phyloP scores from a whole-genome alignment of 2,329 filamentous ascomycete species.

The Dactylonectria estremocensis region DNA sequence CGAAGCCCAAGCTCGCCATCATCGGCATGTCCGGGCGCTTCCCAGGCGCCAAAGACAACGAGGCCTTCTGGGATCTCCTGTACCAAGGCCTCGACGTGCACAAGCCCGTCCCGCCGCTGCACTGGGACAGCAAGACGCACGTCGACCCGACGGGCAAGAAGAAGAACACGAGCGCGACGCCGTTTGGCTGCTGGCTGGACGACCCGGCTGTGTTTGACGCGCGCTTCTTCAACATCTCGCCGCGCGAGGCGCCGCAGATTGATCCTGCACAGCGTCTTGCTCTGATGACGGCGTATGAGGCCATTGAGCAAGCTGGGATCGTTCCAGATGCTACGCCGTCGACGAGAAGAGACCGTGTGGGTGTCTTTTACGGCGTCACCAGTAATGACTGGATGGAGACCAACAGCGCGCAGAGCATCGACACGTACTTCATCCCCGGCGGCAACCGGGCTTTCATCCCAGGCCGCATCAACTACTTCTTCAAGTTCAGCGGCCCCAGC shows the following conservation, averaged over 20 bases:
- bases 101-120: constrained; percentile 60
- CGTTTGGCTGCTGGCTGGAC: constrained; percentile 67
- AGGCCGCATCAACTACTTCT: constrained; percentile 82
- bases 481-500: constrained; percentile 82
- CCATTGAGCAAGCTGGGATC: constrained; percentile 77
- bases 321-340: constrained; percentile 75
- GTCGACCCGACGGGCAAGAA: constrained; percentile 71
- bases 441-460: constrained; percentile 64
- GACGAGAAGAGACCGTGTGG: constrained; percentile 71
- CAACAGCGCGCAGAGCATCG: constrained; percentile 78
- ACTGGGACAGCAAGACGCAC: constrained; percentile 41
- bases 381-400: constrained; percentile 87
- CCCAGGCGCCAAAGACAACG: constrained; percentile 71
- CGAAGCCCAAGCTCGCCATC: constrained; percentile 62
- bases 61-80: constrained; percentile 76
- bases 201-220: constrained; percentile 78
- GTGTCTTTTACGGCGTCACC: constrained; percentile 83
- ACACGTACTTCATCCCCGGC: constrained; percentile 67
- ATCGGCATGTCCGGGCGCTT: constrained; percentile 78
- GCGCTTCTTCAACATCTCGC: constrained; percentile 81
- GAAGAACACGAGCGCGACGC: constrained; percentile 69
- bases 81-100: constrained; percentile 77
- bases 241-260: constrained; percentile 57
- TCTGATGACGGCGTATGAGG: constrained; percentile 77
- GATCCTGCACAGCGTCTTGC: constrained; percentile 78